Evolutionary conservation across 768 basidiomycete genomes (phyloP), one percentile per base, ranked within the genome.

Genomic region (Suillus variegatus): DNA sequence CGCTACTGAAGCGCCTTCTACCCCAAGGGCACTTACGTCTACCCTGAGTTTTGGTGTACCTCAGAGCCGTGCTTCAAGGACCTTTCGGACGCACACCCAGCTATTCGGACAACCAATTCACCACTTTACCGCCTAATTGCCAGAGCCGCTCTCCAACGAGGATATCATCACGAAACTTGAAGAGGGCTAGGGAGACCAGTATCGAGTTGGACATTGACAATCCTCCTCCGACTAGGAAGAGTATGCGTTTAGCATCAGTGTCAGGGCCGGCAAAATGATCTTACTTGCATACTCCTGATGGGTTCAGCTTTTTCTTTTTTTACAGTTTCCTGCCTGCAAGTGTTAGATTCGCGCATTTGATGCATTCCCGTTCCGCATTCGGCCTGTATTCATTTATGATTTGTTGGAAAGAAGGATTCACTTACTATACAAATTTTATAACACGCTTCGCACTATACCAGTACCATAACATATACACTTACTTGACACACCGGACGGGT

Each of bases 61-160:
- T 46, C 52, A 25, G 6, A 66, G 44, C 18, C 46, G 56, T 3
- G 20, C 55, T 7, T 44, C 69, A 62, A 65, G 79, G 79, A 69
- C 1, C 69, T 71, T 28, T 64, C 66, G 70, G 46, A 2, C 69
- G 57, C 75, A 79, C 69, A 62, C 72, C 70, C 61, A 77, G 65
- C 68, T 77, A 69, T 60, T 75, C 67, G 2, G 67, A 82, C 61
- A 86, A 85, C 65, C 72, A 72, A 58, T 87, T 87, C 40, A 85
- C 80, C 82, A 0, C 84, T 87, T 7, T 28, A 28, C 71, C 81
- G 1, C 72, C 75, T 16, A 68, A 73, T 36, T 84, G 73, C 52
- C 65, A 76, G n/a, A 68, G 68, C 0, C 69, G 68, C 63, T 76
- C 75, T 20, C 75, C 75, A 22, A 58, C 76, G n/a, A 70, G 76